A percentile compares a stretch with the other conserved stretches of the same genome.
Conservation (phyloP, 306 rosid species). For the Coriaria nepalensis region DNA sequence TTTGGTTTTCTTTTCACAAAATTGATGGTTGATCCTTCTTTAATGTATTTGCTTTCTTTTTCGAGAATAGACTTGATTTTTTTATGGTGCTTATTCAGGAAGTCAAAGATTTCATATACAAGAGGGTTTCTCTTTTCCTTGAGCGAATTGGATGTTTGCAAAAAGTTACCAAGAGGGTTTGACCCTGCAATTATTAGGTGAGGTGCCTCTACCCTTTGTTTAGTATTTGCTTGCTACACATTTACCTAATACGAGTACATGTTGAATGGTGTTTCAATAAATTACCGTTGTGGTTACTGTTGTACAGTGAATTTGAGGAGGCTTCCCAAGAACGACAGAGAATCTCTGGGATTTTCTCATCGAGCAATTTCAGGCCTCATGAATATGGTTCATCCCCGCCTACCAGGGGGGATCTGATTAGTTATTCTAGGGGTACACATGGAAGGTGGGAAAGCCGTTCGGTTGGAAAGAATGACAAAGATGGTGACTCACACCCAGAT, state of each 20-base stretch:
- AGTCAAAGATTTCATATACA: conserved; percentile 35
- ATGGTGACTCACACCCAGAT: conserved; percentile 71
- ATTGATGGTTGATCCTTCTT: background rate
- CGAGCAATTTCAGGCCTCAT: conserved; percentile 44
- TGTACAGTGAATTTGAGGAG: conserved; percentile 72
- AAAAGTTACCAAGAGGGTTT: conserved; percentile 61
- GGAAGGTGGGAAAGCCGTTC: conserved; percentile 89
- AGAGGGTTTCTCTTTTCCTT: conserved; percentile 72
- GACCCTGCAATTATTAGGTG: conserved; percentile 72
- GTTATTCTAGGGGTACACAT: conserved; percentile 47
- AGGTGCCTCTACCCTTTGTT: background rate
- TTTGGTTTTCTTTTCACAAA: conserved; percentile 2
- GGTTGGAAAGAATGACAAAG: conserved; percentile 63
- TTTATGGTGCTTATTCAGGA: conserved; percentile 34
- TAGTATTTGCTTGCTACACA: background rate
- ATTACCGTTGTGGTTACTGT: background rate
- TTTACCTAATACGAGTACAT: no score
- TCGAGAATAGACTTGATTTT: background rate
- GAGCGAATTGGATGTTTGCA: conserved; percentile 64
- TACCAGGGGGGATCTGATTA: conserved; percentile 44
- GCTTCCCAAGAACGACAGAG: conserved; percentile 54
- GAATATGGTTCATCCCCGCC: conserved; percentile 87
- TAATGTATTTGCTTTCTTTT: conserved; percentile 2
- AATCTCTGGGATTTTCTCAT: conserved; percentile 45
- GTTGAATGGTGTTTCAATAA: no score